Percentiles rank a stretch among this genome's conserved stretches.
Conservation (phyloP, 768 basidiomycete genomes). For the Phylloporus sp. region DNA sequence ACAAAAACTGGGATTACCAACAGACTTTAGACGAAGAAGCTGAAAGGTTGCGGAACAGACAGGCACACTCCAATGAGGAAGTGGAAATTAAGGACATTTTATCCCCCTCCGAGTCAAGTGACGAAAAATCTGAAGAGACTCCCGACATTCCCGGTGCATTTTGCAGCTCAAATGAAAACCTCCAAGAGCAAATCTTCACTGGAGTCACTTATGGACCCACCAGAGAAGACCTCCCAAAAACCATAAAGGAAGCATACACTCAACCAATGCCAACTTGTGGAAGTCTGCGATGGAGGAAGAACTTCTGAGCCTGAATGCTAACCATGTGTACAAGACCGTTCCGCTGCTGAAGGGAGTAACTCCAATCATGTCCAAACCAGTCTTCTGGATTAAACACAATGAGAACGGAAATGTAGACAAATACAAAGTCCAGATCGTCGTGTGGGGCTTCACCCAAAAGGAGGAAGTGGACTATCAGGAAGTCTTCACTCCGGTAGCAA, state of each 20-base stretch:
- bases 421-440: not conserved
- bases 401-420: not conserved
- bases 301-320: not conserved
- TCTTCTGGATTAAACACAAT: not conserved
- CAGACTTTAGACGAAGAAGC: no score
- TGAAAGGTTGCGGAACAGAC: no score
- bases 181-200: no score
- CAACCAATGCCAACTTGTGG: not conserved
- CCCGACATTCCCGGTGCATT: no score
- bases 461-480: constrained; percentile 4
- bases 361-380: constrained; percentile 1
- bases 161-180: no score
- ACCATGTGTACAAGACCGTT: constrained; percentile 6
- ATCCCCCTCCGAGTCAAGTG: no score
- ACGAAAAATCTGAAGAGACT: no score
- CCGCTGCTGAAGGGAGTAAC: not conserved
- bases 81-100: no score
- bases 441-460: not conserved
- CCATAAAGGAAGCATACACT: not conserved
- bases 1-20: no score
- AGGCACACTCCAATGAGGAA: no score
- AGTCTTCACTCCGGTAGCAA: constrained; percentile 1
- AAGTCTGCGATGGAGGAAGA: constrained; percentile 1
- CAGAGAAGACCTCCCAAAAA: not conserved
- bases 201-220: no score